Evolutionary conservation across 164 flowering plant species (phyloP), one percentile per base, ranked within the genome.

Genomic region (Umbilicus rupestris): DNA sequence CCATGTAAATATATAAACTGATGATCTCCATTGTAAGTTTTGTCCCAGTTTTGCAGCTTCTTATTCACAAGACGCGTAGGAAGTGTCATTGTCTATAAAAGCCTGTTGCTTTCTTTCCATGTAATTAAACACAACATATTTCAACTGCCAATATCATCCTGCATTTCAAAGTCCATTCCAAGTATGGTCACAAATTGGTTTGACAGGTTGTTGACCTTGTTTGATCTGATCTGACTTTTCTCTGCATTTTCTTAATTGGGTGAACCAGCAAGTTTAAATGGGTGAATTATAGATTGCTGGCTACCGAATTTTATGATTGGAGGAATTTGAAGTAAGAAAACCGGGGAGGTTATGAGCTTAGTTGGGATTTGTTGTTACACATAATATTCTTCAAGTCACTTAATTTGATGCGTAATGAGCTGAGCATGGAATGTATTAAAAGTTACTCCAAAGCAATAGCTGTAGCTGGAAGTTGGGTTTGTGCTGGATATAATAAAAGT

Each of bases 1-100:
- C 82, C 26, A 80, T 86, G 80, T 84, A 83, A 82, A 84, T 76
- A 77, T 42, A 64, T 20, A 44, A 20, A 4, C 29, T 24, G 57
- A 50, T 20, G 28, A 50, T 50, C 12, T 20, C 57, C 57, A 8
- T 24, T 20, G 57, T 50, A 50, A 50, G 29, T 22, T 50, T 50
- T 50, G 57, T 20, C 57, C 28, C 57, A 22, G 57, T 50, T 50
- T 50, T 20, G 57, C 57, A 20, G 28, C 57, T 7, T 12, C 2
- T 50, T 50, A 50, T 28, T 20, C 29, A 47, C 5, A 50, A 22
- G 28, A 50, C 9, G 52, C 57, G 28, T 50, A 50, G 15, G 12
- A 50, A 50, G 29, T 22, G 9, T 20, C 14, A 50, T 50, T 50
- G 57, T 50, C 14, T 20, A 20, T 50, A 24, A 50, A 50, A 22